Base-by-base conservation (phyloP, 108 stramenopile genomes). In the Pseudonitzschia pungens region DNA sequence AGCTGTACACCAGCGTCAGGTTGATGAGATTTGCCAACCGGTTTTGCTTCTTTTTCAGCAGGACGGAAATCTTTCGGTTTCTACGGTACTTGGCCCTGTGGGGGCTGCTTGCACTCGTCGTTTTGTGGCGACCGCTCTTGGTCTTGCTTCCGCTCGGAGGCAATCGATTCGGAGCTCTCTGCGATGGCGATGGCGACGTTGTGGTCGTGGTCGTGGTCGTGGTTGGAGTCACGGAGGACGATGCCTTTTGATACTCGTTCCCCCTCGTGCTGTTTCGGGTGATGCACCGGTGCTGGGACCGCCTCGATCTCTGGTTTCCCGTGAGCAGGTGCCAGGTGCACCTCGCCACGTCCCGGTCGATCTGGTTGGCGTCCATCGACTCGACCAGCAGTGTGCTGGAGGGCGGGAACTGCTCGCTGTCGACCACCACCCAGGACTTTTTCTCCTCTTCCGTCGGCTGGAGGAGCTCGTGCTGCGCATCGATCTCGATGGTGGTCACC, bases 301-400 rank as follows among this genome's bases (percentile, higher is more conserved):
- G 83, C 9, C 81, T 78, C 22, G 72, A 77, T 5, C 92, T 82
- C 72, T 93, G 92, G 31, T 58, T 79, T 12, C 77, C 88, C 60
- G 71, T 72, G 31, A 94, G 65, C n/a, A 94, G 77, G 70, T 94
- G 93, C 93, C 93, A 94, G 24, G 93, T 94, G 32, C 89, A 87
- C 11, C 93, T 81, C 15, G 86, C 75, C 11, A 89, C 84, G 41
- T 94, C 93, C 0, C 86, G 85, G 26, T 86, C 83, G 70, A 94
- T 90, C 71, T 94, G 93, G 52, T 78, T 74, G 2, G 70, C 67
- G 76, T 94, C 93, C 57, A 90, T 77, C 15, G 79, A 90, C 40
- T 69, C 42, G 24, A 80, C 71, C 15, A 83, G 16, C 33, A 80
- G 50, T 14, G 59, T 62, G 14, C 28, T 16, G 0, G 60, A 62